Evolutionary conservation across 305 asterid species (phyloP), one percentile per base, ranked within the genome.

Genomic region (Fraxinus floribunda): DNA sequence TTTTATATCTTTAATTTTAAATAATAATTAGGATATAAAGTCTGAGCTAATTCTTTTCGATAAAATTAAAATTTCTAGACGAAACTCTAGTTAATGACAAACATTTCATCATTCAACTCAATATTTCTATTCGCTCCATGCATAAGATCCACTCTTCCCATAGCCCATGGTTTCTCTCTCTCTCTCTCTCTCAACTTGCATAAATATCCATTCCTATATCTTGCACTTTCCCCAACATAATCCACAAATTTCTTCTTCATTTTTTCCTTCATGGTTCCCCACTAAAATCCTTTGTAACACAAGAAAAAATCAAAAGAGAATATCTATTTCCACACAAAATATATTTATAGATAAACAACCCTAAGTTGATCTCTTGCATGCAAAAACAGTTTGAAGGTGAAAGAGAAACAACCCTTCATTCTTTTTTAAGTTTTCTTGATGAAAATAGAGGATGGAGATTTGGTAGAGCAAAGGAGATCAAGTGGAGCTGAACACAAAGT

Each of bases 91-190:
- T 24, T 22, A 62, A 22, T 20, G 30, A 62, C 32, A 22, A 62
- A 62, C 72, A 22, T 22, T 7, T 49, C 7, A 49, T 64, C 35
- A 64, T 24, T 26, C 16, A 29, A 26, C 73, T 24, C 73, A 11
- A 66, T 26, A 24, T 66, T 26, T 66, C 16, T 22, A 0, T 66
- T 24, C 73, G 3, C 36, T 10, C 73, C 73, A 66, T 66, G 73
- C 73, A 66, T 29, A 68, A 5, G 16, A 30, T 70, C 38, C 38
- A 13, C 75, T 70, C 15, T 70, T 34, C 60, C 76, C 20, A 46
- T 20, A 80, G 92, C 92, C 89, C 91, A 88, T 85, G 83, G 92
- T 90, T 90, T 88, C 84, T 3, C 46, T 76, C 20, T 38, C 64
- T 9, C 78, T 36, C 41, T 13, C 70, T 9, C 78, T 9, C 41